phyloP scores from a whole-genome alignment of 495 filamentous ascomycete species.

The Tuber melanosporum region DNA sequence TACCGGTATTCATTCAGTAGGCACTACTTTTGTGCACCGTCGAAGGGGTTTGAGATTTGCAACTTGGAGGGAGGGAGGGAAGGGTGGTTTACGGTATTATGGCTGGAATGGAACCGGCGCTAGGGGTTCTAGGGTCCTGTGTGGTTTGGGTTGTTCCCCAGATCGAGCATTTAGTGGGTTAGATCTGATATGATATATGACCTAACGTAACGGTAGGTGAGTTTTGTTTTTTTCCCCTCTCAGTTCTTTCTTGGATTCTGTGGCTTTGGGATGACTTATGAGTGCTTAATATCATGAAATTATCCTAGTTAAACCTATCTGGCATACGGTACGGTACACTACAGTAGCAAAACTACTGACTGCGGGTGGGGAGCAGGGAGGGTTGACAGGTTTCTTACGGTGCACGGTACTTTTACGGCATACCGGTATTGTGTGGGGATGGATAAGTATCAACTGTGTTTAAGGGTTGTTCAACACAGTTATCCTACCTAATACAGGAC shows the following conservation, averaged over 20 bases:
- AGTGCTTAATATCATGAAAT: too few species aligned
- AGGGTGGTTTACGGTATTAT: background rate
- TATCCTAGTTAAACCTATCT: too few species aligned
- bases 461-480: too few species aligned
- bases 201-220: background rate
- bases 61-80: background rate
- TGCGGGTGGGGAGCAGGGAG: background rate
- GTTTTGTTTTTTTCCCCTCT: background rate
- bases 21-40: background rate
- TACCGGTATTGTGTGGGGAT: too few species aligned
- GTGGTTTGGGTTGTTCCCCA: background rate
- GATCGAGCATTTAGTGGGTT: background rate
- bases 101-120: background rate
- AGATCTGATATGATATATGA: conserved; percentile 3
- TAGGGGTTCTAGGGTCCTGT: background rate
- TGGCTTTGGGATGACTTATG: background rate
- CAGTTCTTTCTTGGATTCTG: background rate
- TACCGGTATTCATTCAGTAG: background rate
- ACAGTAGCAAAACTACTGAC: too few species aligned
- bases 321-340: too few species aligned
- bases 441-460: too few species aligned
- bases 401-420: too few species aligned
- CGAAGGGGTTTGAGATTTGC: conserved; percentile 2
- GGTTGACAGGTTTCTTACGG: background rate
- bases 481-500: too few species aligned